Evolutionary conservation across 257 asterid species (phyloP), one percentile per base, ranked within the genome.

Genomic region (Gynochthodes officinalis): DNA sequence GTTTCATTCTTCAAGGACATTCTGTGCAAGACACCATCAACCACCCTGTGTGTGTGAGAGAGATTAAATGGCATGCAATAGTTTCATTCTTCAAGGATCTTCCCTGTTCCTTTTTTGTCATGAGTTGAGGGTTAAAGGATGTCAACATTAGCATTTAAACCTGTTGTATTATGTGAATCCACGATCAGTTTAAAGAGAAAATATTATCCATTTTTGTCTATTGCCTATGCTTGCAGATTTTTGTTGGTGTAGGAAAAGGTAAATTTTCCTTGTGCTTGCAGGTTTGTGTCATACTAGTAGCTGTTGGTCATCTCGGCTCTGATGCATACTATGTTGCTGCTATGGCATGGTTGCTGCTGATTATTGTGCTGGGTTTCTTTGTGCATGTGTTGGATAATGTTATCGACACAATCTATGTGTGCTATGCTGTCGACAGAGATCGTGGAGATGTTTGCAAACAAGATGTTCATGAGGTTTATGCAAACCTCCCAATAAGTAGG

Each of bases 391-490:
- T 95, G 82, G 99, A 95, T 73, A 82, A 89, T 39, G 97, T 89
- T 5, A 86, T 95, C 0, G 98, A 95, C 28, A 85, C 98, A 0
- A 86, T 95, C 61, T 95, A 95, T 14, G 90, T 95, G 44, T 95
- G 99, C 82, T 95, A 95, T 8, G 98, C 97, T 4, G 78, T 95
- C 43, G 99, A 95, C 81, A 76, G 94, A 70, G 98, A 95, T 75
- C 82, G 86, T 64, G 99, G 97, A 5, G 98, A 95, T 81, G 97
- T 90, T 32, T 84, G 82, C 66, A 91, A 90, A 73, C 96, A 87
- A 75, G 96, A 90, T 6, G 92, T 95, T 40, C 99, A 95, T 30
- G 95, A 95, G 76, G 98, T 95, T 64, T 95, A 92, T 64, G 96
- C 86, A 68, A 90, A 89, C 77, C 98, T 95, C 49, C 99, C 99